Base-by-base conservation (phyloP, 164 flowering plant genomes). In the Nymphaea colorata region DNA sequence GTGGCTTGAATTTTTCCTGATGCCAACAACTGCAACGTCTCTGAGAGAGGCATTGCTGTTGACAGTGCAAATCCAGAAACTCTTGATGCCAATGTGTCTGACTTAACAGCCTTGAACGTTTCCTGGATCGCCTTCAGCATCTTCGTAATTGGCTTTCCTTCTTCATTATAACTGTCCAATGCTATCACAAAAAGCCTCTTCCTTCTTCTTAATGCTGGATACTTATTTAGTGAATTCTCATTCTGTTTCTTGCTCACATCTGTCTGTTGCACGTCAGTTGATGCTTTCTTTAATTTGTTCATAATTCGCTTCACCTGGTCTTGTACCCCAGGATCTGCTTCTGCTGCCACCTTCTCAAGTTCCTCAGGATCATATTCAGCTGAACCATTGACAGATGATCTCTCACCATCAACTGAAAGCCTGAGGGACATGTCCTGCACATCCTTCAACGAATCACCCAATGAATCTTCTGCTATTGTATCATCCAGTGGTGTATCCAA, bases 341-440 rank as follows among this genome's bases (percentile, higher is more conserved):
- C 72, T 14, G 82, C 73, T 43, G 75, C 71, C 41, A 62, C 63
- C 57, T 72, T 76, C 67, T 71, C 77, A 12, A 71, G 57, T 67
- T 71, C 77, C 69, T 60, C 69, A 5, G 69, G 11, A 65, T 69
- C 69, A 63, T 75, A 42, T 69, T 85, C 91, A 43, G 80, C 53
- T 11, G 91, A 83, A 6, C 73, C 91, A 68, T 78, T 83, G 16
- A 86, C 62, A 11, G 88, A 86, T 51, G 84, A 43, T 68, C 81
- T 90, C 4, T 93, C 96, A 10, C 97, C 98, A 67, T 93, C 98
- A 57, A 91, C 78, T 16, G 98, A 93, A 25, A 93, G 87, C 79
- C 93, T 76, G 5, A 93, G 84, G 17, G 98, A 93, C 85, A 85
- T 89, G 67, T 91, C 98, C 68, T 88, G 95, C 36, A 87, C 94